Evolutionary conservation across 495 filamentous ascomycete genomes (phyloP).

Genomic region (Apodospora peruviana): DNA sequence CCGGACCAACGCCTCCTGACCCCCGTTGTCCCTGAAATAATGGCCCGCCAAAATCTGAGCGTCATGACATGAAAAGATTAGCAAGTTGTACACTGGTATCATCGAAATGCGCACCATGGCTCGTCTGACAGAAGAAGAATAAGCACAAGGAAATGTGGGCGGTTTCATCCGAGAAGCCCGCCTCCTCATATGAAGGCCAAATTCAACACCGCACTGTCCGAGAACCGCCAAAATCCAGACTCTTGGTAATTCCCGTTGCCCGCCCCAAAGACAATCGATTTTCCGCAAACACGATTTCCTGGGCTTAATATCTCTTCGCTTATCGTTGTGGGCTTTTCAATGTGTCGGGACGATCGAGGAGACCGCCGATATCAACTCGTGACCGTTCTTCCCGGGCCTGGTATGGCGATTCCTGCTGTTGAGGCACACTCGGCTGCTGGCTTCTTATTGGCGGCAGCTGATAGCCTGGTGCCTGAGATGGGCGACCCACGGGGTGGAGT

Average conservation of each 20-base stretch:
- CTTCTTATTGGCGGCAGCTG: conserved; percentile 49
- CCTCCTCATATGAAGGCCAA: too few relatives aligned
- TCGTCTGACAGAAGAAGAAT: background rate
- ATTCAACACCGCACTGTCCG: too few relatives aligned
- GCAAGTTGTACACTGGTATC: conserved; percentile 15
- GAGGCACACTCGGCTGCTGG: conserved; percentile 27
- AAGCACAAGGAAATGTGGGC: background rate
- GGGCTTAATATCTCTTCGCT: too few relatives aligned
- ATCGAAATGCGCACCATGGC: conserved; percentile 1
- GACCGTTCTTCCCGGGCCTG: conserved; percentile 39
- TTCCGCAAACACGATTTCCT: too few relatives aligned
- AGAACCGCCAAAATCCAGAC: too few relatives aligned
- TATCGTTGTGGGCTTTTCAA: conserved; percentile 12
- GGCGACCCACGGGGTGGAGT: conserved; percentile 22
- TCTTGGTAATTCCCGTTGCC: too few relatives aligned
- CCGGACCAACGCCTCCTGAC: too few relatives aligned
- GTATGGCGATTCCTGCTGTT: conserved; percentile 21
- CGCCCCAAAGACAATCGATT: too few relatives aligned
- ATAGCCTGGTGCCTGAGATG: conserved; percentile 35
- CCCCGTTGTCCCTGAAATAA: too few relatives aligned
- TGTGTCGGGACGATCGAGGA: conserved; percentile 42
- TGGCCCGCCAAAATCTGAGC: too few relatives aligned
- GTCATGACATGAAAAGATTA: conserved; percentile 5
- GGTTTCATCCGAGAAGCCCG: too few relatives aligned
- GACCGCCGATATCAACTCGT: conserved; percentile 50